These are phyloP conservation scores for Lipomyces sp. DNA, from an alignment of 805 yeast genomes.

Conservation along the genomic window DNA sequence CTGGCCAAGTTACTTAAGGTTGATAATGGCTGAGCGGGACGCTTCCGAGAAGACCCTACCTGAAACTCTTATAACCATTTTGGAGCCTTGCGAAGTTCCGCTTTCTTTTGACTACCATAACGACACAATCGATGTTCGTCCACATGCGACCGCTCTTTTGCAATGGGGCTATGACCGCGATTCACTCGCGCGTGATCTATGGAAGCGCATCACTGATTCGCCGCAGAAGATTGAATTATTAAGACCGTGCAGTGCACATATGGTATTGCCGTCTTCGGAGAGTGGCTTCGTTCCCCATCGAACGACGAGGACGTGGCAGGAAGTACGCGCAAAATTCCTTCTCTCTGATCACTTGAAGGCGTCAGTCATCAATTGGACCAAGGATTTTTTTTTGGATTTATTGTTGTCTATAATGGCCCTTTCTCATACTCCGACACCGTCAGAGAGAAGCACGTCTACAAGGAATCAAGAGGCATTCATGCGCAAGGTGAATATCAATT, in stretches of 20 bases:
- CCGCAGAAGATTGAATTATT: neutral
- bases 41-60: neutral
- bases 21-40: neutral
- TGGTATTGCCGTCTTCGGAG: neutral
- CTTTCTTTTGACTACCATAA: no score
- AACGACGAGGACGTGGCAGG: slow-evolving; percentile 2
- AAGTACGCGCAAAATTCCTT: neutral
- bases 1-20: neutral
- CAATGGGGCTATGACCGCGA: neutral
- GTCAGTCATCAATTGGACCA: neutral
- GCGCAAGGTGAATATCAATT: neutral
- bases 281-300: neutral
- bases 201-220: slow-evolving; percentile 1
- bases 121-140: neutral
- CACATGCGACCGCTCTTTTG: neutral
- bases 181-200: neutral
- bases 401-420: neutral
- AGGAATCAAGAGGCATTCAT: neutral
- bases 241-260: neutral
- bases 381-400: neutral
- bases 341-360: neutral
- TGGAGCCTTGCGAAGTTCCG: neutral
- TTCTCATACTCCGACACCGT: neutral
- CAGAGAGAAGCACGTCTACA: neutral
- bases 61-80: neutral